phyloP scores from a whole-genome alignment of 495 filamentous ascomycete genomes.

The Penicillium ucsense region DNA sequence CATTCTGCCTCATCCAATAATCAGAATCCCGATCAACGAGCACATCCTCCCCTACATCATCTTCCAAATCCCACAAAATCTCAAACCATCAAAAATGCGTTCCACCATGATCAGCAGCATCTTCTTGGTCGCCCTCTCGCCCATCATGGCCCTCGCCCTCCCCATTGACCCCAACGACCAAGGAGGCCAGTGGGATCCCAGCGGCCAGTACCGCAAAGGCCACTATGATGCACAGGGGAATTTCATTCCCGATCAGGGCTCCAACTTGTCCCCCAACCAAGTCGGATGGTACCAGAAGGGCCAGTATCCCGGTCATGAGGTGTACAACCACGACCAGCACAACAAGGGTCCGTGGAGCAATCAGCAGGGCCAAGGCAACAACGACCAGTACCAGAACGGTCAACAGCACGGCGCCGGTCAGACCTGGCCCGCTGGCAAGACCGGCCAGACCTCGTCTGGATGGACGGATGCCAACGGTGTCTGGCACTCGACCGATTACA shows the following conservation, averaged over 20 bases:
- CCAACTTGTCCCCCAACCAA: neutral
- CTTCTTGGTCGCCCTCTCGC: conserved; percentile 16
- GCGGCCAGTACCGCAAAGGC: conserved; percentile 16
- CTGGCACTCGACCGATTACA: conserved; percentile 12
- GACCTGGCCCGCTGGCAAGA: neutral
- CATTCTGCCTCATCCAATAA: too few relatives aligned
- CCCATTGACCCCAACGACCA: conserved; percentile 17
- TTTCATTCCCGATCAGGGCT: conserved; percentile 9
- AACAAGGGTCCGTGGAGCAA: conserved; percentile 1
- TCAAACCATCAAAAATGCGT: conserved; percentile 10
- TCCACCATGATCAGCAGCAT: conserved; percentile 16
- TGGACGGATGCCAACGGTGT: conserved; percentile 14
- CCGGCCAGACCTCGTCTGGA: conserved; percentile 1
- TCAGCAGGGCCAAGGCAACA: conserved; percentile 4
- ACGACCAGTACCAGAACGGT: neutral
- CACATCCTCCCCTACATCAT: too few relatives aligned
- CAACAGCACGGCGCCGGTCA: neutral
- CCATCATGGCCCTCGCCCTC: conserved; percentile 14
- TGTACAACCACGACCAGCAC: neutral
- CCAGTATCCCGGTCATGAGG: neutral
- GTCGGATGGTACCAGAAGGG: conserved; percentile 1
- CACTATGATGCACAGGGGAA: conserved; percentile 12
- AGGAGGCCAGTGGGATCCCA: conserved; percentile 14
- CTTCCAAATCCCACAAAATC: too few relatives aligned
- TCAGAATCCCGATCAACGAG: too few relatives aligned